phyloP scores from a whole-genome alignment of 163 green algal species.

The Prototheca wickerhamii region DNA sequence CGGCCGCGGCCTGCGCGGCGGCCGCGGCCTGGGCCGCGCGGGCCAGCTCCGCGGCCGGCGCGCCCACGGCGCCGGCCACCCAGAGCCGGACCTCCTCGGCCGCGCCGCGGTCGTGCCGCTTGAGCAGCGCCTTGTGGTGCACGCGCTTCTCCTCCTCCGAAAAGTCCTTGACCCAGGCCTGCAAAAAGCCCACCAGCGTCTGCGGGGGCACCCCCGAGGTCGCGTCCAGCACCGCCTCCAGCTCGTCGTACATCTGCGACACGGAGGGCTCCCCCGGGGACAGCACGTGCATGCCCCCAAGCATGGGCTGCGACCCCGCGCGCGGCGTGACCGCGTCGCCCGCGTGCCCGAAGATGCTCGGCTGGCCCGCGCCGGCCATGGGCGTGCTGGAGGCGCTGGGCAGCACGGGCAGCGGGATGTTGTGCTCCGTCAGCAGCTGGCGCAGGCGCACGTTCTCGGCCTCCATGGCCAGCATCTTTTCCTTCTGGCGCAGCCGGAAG shows the following conservation, averaged over 20 bases:
- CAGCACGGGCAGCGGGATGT: slow-evolving; percentile 1
- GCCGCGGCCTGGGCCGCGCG: no score
- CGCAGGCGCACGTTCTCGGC: slow-evolving; percentile 11
- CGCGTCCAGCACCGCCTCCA: slow-evolving; percentile 13
- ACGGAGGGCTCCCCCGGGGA: background rate
- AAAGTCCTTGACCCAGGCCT: slow-evolving; percentile 6
- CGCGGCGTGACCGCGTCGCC: background rate
- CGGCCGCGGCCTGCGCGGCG: no score
- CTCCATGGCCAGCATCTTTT: slow-evolving; percentile 19
- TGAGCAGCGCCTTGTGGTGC: slow-evolving; percentile 5
- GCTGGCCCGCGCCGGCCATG: background rate
- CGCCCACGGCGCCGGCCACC: background rate
- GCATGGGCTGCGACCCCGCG: background rate
- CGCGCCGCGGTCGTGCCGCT: background rate
- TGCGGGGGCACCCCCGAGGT: background rate
- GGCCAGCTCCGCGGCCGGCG: no score
- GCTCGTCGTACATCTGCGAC: slow-evolving; percentile 18
- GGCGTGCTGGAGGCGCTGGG: background rate
- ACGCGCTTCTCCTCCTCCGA: background rate
- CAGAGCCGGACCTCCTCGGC: slow-evolving; percentile 1
- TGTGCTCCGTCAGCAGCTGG: slow-evolving; percentile 2
- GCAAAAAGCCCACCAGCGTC: slow-evolving; percentile 5
- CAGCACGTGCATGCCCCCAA: no score
- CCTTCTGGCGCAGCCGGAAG: slow-evolving; percentile 25
- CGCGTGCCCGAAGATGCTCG: background rate